Evolutionary conservation across 352 stramenopile genomes (phyloP), one percentile per base, ranked within the genome.

Genomic region (Globisporangium lucens): DNA sequence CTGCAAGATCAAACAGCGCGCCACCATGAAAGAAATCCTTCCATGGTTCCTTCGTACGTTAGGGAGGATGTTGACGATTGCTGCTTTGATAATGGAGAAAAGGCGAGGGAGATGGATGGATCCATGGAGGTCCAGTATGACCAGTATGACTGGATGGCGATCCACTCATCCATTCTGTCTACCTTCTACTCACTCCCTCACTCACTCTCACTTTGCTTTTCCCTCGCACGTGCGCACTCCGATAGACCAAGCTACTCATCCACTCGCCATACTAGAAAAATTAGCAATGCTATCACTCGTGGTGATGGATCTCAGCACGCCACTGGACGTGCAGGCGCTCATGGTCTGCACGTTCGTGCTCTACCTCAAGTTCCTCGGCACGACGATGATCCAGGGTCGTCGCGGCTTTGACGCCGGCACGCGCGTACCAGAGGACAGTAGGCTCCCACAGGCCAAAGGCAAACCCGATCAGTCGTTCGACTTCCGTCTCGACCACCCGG

Each of bases 351-450:
- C 71, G 8, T 63, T 68, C 8, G 60, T 79, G 53, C 77, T 89
- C 46, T 90, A 88, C 70, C 51, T 84, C 78, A 89, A 89, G 74
- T 87, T 87, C 62, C 51, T 89, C 66, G 75, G 36, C 3, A 76
- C 77, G 22, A 76, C 76, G 24, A 83, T 85, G 67, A 73, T 80
- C 41, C 80, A 89, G 36, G 78, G 70, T 29, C 68, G 77, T 47
- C 76, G 74, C 55, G 75, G 73, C 20, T 90, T 89, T 59, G 63
- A 68, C 12, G 75, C 78, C 22, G 81, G 81, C 65, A 85, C 74
- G 24, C 78, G 80, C 17, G 63, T 73, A 41, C 49, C 27, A 4
- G 49, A 56, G 20, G 49, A 56, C 67, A 75, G 68, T 52, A 59
- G 66, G 64, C 41, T 84, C 9, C 57, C 69, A 29, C 58, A 52